Percentiles rank a stretch among this genome's conserved stretches.
phyloP scores from a whole-genome alignment of 2,329 filamentous ascomycete species.

The Talaromyces pinophilus region DNA sequence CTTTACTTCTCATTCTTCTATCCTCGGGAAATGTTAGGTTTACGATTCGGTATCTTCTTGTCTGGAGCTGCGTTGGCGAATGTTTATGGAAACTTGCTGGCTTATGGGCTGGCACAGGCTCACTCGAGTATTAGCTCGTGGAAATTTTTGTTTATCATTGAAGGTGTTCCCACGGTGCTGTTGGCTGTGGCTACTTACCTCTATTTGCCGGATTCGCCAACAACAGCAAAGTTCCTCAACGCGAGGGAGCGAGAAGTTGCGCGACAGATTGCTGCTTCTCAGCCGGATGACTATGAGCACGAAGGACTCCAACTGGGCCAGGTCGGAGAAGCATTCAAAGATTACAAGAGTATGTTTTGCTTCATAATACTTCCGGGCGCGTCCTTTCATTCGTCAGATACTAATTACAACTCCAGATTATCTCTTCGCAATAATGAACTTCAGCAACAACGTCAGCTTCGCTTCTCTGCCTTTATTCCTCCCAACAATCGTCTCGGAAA shows the following conservation, averaged over 20 bases:
- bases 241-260: background rate
- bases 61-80: conserved; percentile 40
- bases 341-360: conserved; percentile 24
- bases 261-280: conserved; percentile 9
- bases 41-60: conserved; percentile 51
- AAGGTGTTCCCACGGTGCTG: background rate
- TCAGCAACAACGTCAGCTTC: conserved; percentile 36
- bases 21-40: conserved; percentile 50
- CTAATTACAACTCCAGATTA: conserved; percentile 19
- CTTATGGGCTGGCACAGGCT: background rate
- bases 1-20: conserved; percentile 51
- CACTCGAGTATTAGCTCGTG: background rate
- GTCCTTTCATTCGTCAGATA: too few species aligned
- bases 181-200: background rate
- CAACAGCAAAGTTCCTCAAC: background rate
- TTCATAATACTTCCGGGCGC: too few species aligned
- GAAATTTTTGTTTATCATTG: background rate
- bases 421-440: conserved; percentile 28
- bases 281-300: conserved; percentile 29
- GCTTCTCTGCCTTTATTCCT: conserved; percentile 37
- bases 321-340: conserved; percentile 24
- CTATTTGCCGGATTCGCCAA: background rate
- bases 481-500: conserved; percentile 38
- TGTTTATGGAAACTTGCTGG: conserved; percentile 32
- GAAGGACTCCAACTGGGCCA: conserved; percentile 26